phyloP scores from a whole-genome alignment of 345 rosid species.

The Bruguiera gymnorhiza region DNA sequence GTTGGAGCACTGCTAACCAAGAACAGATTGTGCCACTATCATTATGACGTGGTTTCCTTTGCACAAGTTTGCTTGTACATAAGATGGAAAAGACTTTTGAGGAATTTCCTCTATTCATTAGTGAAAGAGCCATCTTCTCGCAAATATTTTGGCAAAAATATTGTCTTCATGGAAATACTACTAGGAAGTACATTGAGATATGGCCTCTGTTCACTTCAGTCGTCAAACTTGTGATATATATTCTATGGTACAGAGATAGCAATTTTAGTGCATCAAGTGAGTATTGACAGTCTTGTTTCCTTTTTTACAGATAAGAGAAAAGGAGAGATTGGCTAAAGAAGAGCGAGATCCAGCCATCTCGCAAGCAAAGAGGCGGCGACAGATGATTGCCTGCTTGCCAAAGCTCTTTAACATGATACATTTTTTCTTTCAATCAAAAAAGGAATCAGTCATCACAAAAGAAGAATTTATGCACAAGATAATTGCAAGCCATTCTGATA shows the following conservation, averaged over 20 bases:
- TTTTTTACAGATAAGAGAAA: conserved; percentile 61
- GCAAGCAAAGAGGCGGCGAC: conserved; percentile 62
- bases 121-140: background rate
- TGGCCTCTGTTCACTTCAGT: background rate
- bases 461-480: conserved; percentile 71
- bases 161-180: background rate
- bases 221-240: background rate
- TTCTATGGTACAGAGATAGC: too few species aligned
- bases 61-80: background rate
- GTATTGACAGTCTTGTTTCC: background rate
- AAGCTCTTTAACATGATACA: conserved; percentile 71
- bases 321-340: conserved; percentile 57
- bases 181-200: conserved; percentile 36
- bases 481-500: conserved; percentile 48
- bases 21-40: too few species aligned
- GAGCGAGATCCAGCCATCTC: conserved; percentile 83
- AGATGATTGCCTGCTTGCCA: conserved; percentile 66
- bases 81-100: background rate
- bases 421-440: conserved; percentile 61
- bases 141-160: background rate
- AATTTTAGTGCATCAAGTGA: background rate
- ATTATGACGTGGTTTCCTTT: too few species aligned
- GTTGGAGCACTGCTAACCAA: too few species aligned
- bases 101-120: background rate
- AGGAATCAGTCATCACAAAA: conserved; percentile 64